Evolutionary conservation across 192 early-diverging fungal genomes (phyloP).

Genomic region (Allomyces macrogynus): DNA sequence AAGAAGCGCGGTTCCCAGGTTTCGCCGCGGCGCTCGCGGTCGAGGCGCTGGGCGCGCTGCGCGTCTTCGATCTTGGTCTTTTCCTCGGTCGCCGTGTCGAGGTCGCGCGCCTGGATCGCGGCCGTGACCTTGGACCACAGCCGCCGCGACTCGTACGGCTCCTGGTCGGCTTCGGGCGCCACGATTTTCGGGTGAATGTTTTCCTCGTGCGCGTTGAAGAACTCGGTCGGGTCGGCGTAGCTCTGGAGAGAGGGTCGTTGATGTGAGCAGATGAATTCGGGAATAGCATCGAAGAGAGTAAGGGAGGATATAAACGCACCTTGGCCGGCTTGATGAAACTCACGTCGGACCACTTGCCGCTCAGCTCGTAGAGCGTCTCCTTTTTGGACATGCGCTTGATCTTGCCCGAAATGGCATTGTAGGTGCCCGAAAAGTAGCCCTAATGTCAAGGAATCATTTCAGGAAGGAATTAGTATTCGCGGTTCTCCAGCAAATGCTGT

Average conservation of each 20-base stretch:
- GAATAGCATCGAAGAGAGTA: not conserved
- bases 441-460: slow-evolving; percentile 6
- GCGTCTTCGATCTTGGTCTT: slow-evolving; percentile 50
- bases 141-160: slow-evolving; percentile 60
- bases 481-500: not conserved
- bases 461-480: not conserved
- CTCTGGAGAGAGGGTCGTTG: not conserved
- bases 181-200: slow-evolving; percentile 52
- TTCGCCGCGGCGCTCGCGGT: slow-evolving; percentile 26
- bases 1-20: slow-evolving; percentile 49
- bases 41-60: slow-evolving; percentile 37
- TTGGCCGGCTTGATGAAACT: slow-evolving; percentile 30
- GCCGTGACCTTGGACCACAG: slow-evolving; percentile 57
- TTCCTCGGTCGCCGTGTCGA: slow-evolving; percentile 45
- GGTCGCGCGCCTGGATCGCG: slow-evolving; percentile 36
- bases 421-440: slow-evolving; percentile 53
- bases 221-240: slow-evolving; percentile 5
- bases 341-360: slow-evolving; percentile 70
- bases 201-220: slow-evolving; percentile 53
- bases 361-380: slow-evolving; percentile 56
- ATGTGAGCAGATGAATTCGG: not conserved
- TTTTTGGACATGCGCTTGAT: slow-evolving; percentile 47
- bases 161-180: slow-evolving; percentile 43
- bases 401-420: slow-evolving; percentile 62
- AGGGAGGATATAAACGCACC: slow-evolving; percentile 1